phyloP scores from a whole-genome alignment of 768 basidiomycete species.

The Sarcomyxa edulis region DNA sequence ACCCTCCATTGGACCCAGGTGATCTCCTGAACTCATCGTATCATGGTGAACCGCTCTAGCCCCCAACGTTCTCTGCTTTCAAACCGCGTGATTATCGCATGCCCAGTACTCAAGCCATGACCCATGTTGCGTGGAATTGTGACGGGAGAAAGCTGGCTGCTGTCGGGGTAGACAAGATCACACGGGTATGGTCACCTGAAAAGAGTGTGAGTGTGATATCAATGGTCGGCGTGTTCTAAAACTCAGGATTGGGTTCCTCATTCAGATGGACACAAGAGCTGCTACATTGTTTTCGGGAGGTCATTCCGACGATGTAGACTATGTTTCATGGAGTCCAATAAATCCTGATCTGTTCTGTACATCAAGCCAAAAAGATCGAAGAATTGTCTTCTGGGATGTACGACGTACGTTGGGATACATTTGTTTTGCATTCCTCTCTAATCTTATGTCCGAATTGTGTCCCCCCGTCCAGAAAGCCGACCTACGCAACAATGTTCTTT shows the following conservation, averaged over 20 bases:
- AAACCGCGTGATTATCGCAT: slow-evolving; percentile 73
- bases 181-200: slow-evolving; percentile 74
- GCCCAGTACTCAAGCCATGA: slow-evolving; percentile 59
- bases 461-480: slow-evolving; percentile 64
- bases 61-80: slow-evolving; percentile 76
- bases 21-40: slow-evolving; percentile 10
- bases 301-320: slow-evolving; percentile 76
- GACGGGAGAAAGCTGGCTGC: slow-evolving; percentile 78
- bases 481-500: slow-evolving; percentile 53
- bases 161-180: slow-evolving; percentile 78
- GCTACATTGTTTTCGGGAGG: slow-evolving; percentile 64
- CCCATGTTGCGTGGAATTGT: slow-evolving; percentile 79
- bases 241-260: background rate
- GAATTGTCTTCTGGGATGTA: slow-evolving; percentile 81
- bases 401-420: slow-evolving; percentile 47
- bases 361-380: slow-evolving; percentile 69
- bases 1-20: background rate
- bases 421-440: background rate
- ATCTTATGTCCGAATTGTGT: background rate
- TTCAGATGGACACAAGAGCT: slow-evolving; percentile 65
- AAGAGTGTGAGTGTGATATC: slow-evolving; percentile 74
- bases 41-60: slow-evolving; percentile 32
- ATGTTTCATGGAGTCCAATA: slow-evolving; percentile 80
- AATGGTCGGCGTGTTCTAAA: slow-evolving; percentile 8
- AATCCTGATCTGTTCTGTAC: slow-evolving; percentile 82